Evolutionary conservation across 2,329 filamentous ascomycete species (phyloP).

Genomic region (Torrubiella hemipterigena): DNA sequence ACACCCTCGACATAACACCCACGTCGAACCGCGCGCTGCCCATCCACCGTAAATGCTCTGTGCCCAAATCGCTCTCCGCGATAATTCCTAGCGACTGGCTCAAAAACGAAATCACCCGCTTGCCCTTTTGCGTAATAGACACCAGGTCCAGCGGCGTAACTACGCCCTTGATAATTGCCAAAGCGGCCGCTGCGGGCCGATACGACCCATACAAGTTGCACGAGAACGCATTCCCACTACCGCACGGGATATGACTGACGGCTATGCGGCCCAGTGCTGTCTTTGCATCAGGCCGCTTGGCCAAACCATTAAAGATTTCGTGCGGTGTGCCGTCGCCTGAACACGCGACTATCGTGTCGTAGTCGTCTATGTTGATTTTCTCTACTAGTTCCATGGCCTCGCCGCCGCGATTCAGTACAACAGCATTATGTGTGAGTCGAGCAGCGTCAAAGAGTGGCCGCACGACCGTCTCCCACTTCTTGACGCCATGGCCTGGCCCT

Average conservation of each 20-base stretch:
- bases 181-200: slow-evolving; percentile 60
- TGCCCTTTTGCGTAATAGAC: slow-evolving; percentile 72
- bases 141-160: slow-evolving; percentile 76
- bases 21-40: slow-evolving; percentile 74
- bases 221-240: slow-evolving; percentile 88
- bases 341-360: slow-evolving; percentile 77
- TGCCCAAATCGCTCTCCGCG: slow-evolving; percentile 80
- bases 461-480: slow-evolving; percentile 62
- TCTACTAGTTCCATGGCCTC: slow-evolving; percentile 70
- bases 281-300: slow-evolving; percentile 60
- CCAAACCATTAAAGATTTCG: slow-evolving; percentile 91
- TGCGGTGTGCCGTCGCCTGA: slow-evolving; percentile 87
- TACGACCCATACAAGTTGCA: slow-evolving; percentile 79
- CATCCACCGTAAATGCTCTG: slow-evolving; percentile 90
- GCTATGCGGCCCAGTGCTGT: slow-evolving; percentile 66
- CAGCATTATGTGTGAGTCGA: slow-evolving; percentile 61
- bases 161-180: slow-evolving; percentile 78
- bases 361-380: slow-evolving; percentile 64
- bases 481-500: slow-evolving; percentile 65
- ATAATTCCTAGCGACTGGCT: slow-evolving; percentile 85
- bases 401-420: slow-evolving; percentile 57
- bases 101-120: slow-evolving; percentile 71
- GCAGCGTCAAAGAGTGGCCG: slow-evolving; percentile 77
- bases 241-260: slow-evolving; percentile 79
- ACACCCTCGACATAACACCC: slow-evolving; percentile 66